phyloP scores from a whole-genome alignment of 2,329 filamentous ascomycete genomes.

The Aspergillus costaricaensis region DNA sequence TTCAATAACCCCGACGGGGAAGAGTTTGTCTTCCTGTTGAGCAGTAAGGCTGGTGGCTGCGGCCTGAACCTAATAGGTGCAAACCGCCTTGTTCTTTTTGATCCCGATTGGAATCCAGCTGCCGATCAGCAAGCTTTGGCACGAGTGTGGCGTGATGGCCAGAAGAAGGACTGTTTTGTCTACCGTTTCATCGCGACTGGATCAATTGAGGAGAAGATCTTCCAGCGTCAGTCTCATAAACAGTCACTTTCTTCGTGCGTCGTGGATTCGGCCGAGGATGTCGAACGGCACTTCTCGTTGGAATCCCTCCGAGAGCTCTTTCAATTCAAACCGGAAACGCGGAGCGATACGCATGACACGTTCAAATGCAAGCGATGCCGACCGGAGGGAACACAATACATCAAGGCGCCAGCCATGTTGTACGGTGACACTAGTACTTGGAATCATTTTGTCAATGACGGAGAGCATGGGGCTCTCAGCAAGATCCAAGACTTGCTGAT shows the following conservation, averaged over 20 bases:
- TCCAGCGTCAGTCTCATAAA: conserved; percentile 97
- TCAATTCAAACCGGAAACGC: conserved; percentile 82
- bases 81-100: conserved; percentile 92
- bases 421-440: conserved; percentile 99
- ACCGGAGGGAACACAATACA: conserved; percentile 78
- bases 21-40: conserved; percentile 95
- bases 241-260: conserved; percentile 95
- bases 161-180: conserved; percentile 99
- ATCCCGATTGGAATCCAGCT: conserved; percentile 97
- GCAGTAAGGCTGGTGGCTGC: conserved; percentile 94
- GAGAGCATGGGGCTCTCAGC: conserved; percentile 65
- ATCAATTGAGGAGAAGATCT: conserved; percentile 98
- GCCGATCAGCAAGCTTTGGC: conserved; percentile 96
- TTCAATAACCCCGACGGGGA: conserved; percentile 91
- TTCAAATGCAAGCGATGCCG: conserved; percentile 98
- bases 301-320: conserved; percentile 92
- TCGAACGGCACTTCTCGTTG: conserved; percentile 92
- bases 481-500: conserved; percentile 89
- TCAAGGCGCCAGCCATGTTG: conserved; percentile 91
- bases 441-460: conserved; percentile 92
- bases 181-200: conserved; percentile 99
- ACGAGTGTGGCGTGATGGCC: conserved; percentile 96
- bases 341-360: conserved; percentile 93
- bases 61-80: conserved; percentile 94
- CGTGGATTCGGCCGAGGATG: conserved; percentile 93